Evolutionary conservation across 2,329 filamentous ascomycete species (phyloP), one percentile per base, ranked within the genome.

Genomic region (Alternaria burnsii): DNA sequence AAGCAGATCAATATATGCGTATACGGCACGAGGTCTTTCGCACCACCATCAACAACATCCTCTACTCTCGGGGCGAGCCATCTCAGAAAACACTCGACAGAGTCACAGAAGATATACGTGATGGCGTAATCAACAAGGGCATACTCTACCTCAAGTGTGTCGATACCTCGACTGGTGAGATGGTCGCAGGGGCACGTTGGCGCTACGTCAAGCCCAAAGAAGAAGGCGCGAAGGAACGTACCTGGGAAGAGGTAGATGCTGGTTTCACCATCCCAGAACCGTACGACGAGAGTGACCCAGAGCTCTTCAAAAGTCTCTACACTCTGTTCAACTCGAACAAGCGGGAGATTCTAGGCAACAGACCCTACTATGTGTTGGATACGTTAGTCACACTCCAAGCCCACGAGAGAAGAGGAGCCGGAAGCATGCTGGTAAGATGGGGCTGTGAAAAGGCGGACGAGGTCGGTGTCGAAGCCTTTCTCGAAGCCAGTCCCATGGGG

Each of bases 401-500:
- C 4, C 76, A 79, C 50, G 67, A 71, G 42, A 61, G 74, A 16
- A 62, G 70, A 7, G 77, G 77, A 8, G 77, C 77, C 3, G 77
- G 76, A 0, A 67, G 66, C 9, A 63, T 75, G 73, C 53, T 79
- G 14, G 61, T 78, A 16, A 38, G 65, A 8, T 77, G 75, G 75
- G 76, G 76, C 0, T 65, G 68, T 11, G 71, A 71, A 22, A 70
- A 62, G 40, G 76, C 76, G 18, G 76, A 79, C 52, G 67, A 74
- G 54, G 63, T 51, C 9, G 72, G 71, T 3, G 65, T 77, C 10
- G 71, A 76, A 34, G 62, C 64, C 0, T 79, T 75, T 66, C 47
- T 79, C 18, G 75, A 78, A 55, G 72, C 76, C 14, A 76, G 69
- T 54, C 63, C 61, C 4, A 75, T 77, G 69, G 76, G 75, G 3